These are phyloP conservation scores for Boletus barrowsii DNA, from an alignment of 768 basidiomycete genomes.

Conservation along the genomic window DNA sequence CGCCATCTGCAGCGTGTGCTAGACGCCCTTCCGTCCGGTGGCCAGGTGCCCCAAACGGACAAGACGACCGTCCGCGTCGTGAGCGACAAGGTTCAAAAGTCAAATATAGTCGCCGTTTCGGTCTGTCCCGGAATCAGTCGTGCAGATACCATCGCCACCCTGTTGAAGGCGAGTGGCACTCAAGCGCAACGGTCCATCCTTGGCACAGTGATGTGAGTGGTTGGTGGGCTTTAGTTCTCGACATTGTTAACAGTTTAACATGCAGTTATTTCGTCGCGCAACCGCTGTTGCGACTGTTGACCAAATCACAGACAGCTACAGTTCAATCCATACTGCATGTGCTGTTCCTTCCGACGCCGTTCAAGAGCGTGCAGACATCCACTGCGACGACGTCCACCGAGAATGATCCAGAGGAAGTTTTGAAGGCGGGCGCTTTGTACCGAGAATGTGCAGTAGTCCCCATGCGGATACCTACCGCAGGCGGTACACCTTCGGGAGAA, in stretches of 20 bases:
- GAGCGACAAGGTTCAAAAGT: conserved; percentile 47
- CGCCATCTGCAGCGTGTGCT: conserved; percentile 82
- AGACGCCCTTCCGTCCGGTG: conserved; percentile 70
- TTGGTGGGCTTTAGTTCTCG: neutral
- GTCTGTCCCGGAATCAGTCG: conserved; percentile 79
- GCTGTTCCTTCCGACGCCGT: conserved; percentile 78
- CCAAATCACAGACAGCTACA: conserved; percentile 61
- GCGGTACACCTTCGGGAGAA: conserved; percentile 23
- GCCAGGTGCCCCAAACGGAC: conserved; percentile 45
- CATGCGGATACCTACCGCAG: conserved; percentile 36
- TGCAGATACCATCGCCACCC: conserved; percentile 59
- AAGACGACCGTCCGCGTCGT: conserved; percentile 36
- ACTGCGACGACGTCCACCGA: conserved; percentile 5
- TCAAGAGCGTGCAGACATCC: conserved; percentile 47
- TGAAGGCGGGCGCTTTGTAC: conserved; percentile 77
- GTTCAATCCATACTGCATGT: conserved; percentile 80
- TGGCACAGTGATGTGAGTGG: conserved; percentile 50
- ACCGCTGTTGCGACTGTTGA: conserved; percentile 64
- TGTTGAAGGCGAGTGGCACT: conserved; percentile 27
- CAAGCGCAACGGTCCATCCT: conserved; percentile 37
- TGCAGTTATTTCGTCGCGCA: conserved; percentile 63
- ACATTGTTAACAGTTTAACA: neutral
- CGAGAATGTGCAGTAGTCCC: conserved; percentile 68
- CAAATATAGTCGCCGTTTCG: conserved; percentile 71
- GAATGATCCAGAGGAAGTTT: conserved; percentile 51